phyloP scores from a whole-genome alignment of 306 rosid genomes.

The Luffa acutangula region DNA sequence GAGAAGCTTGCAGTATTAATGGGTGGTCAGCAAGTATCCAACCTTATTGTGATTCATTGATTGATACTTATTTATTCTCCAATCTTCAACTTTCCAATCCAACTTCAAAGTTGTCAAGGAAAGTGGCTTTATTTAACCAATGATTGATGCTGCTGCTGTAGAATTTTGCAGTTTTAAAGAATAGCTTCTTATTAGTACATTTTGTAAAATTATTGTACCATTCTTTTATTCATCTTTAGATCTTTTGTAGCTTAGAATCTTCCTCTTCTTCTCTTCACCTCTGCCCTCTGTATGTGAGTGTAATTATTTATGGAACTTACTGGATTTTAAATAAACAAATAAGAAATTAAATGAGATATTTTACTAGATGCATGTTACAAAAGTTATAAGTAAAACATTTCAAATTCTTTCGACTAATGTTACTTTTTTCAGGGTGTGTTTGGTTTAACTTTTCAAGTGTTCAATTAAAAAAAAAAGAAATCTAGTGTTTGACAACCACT shows the following conservation, averaged over 20 bases:
- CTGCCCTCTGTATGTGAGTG: background rate
- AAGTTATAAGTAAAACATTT: background rate
- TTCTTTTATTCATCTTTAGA: background rate
- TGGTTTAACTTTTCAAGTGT: too few relatives aligned
- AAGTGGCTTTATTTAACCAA: background rate
- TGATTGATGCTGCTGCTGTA: background rate
- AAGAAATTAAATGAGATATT: too few relatives aligned
- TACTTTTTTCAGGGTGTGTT: too few relatives aligned
- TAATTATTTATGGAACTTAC: background rate
- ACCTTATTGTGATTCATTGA: slow-evolving; percentile 40
- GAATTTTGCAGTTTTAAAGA: background rate
- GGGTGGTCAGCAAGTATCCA: slow-evolving; percentile 96
- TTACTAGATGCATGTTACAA: too few relatives aligned
- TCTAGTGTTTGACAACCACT: too few relatives aligned
- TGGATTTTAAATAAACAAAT: too few relatives aligned
- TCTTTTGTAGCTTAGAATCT: background rate
- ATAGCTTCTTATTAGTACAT: background rate
- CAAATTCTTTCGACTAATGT: too few relatives aligned
- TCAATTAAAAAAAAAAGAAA: too few relatives aligned
- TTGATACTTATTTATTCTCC: background rate
- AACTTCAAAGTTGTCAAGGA: background rate
- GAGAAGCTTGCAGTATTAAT: slow-evolving; percentile 66
- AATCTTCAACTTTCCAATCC: background rate
- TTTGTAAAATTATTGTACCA: background rate
- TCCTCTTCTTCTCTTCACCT: too few relatives aligned